phyloP scores from a whole-genome alignment of 768 basidiomycete species.

The Asterophora lycoperdoides region DNA sequence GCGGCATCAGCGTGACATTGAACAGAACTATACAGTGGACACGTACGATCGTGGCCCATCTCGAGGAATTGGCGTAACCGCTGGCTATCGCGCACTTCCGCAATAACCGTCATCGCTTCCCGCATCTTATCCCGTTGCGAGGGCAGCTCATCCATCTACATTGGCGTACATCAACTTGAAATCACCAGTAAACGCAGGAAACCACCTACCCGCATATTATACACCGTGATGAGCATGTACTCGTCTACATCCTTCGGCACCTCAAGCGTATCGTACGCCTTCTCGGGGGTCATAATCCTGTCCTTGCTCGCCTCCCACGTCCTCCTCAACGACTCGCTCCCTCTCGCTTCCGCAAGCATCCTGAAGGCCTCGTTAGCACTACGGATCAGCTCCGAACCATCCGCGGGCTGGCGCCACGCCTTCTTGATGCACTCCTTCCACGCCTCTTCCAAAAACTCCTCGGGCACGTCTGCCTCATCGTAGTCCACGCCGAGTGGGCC shows the following conservation, averaged over 20 bases:
- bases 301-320: conserved; percentile 53
- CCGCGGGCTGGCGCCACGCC: conserved; percentile 49
- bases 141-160: conserved; percentile 73
- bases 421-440: conserved; percentile 59
- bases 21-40: not conserved
- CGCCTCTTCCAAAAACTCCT: conserved; percentile 65
- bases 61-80: conserved; percentile 61
- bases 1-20: conserved; percentile 1
- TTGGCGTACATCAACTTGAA: too few relatives aligned
- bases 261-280: conserved; percentile 70
- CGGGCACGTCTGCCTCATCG: conserved; percentile 56
- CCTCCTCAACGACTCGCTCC: conserved; percentile 44
- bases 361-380: conserved; percentile 66
- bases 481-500: conserved; percentile 62
- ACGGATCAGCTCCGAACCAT: conserved; percentile 44
- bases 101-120: conserved; percentile 70
- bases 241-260: conserved; percentile 72
- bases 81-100: conserved; percentile 69
- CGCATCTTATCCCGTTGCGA: conserved; percentile 64
- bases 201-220: conserved; percentile 56
- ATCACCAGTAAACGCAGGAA: not conserved
- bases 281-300: conserved; percentile 58
- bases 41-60: conserved; percentile 74
- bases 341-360: conserved; percentile 61
- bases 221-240: conserved; percentile 71